Evolutionary conservation across 192 early-diverging fungal genomes (phyloP), one percentile per base, ranked within the genome.

Genomic region (Coemansia sp.): DNA sequence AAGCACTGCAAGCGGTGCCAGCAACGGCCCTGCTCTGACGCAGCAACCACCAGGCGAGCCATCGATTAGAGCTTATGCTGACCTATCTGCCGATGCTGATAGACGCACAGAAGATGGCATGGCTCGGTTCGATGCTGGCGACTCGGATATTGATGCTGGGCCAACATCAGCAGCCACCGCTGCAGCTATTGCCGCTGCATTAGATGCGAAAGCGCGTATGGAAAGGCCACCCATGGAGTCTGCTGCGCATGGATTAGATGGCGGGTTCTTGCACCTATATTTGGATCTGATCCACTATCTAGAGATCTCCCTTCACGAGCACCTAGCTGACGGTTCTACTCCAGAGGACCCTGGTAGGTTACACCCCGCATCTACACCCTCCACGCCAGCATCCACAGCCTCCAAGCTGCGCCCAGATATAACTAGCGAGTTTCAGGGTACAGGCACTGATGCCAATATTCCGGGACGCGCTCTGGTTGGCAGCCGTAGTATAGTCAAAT

Each of bases 191-290:
- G 62, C 54, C 9, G 62, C 65, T 10, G 72, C 78, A 9, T 31
- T 74, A 18, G 78, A 71, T 41, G 62, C 61, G 7, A 81, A 74
- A 50, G 62, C 72, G 12, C 49, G 68, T 18, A 49, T 71, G 53
- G 67, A 67, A 26, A 73, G 62, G 26, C 65, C 57, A 28, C 52
- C 71, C 21, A 22, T 56, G 0, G 60, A 44, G 23, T 38, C 63
- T 0, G 8, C 55, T 9, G 69, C 56, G 7, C 55, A 61, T 25
- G 71, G 68, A 55, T 52, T 74, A 38, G 69, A 76, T 47, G 70
- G 86, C 48, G 86, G 89, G 5, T 76, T 87, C 18, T 67, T 93
- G 52, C 85, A 88, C 47, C 65, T 91, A 14, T 93, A 86, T 58
- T 63, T 87, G 8, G 88, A 89, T 44, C 72, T 91, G 49, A 62